A percentile compares a stretch with the other conserved stretches of the same genome.
Evolutionary conservation across 208 protist genomes (phyloP).

Genomic region (Phytomonas sp.): DNA sequence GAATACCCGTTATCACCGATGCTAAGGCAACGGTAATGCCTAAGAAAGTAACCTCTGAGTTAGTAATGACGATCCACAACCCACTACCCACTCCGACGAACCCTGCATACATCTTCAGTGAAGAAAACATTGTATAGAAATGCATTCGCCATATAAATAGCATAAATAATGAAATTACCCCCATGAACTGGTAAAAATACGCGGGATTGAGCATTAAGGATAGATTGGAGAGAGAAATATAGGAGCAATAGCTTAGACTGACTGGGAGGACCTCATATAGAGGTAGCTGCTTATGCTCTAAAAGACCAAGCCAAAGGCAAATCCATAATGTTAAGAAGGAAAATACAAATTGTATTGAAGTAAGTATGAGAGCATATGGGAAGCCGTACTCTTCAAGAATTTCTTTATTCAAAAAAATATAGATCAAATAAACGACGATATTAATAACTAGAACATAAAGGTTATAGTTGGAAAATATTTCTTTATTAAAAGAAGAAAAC

Average conservation of each 20-base stretch:
- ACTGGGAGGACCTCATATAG: slow-evolving; percentile 55
- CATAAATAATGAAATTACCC: slow-evolving; percentile 66
- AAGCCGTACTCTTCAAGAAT: slow-evolving; percentile 56
- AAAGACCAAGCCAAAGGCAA: slow-evolving; percentile 35
- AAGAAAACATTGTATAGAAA: slow-evolving; percentile 48
- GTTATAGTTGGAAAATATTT: neutral
- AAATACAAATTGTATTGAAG: slow-evolving; percentile 60
- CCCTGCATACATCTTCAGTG: slow-evolving; percentile 29
- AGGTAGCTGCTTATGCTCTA: slow-evolving; percentile 40
- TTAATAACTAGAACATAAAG: slow-evolving; percentile 15
- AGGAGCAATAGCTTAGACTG: slow-evolving; percentile 76
- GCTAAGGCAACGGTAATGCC: slow-evolving; percentile 57
- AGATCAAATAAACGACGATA: slow-evolving; percentile 37
- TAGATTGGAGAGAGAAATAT: slow-evolving; percentile 84
- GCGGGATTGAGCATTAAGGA: slow-evolving; percentile 84
- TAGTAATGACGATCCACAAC: slow-evolving; percentile 58
- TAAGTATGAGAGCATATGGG: slow-evolving; percentile 44
- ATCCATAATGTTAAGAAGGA: slow-evolving; percentile 41
- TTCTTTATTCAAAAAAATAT: slow-evolving; percentile 65
- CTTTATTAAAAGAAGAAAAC: neutral
- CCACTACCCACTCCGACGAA: slow-evolving; percentile 57
- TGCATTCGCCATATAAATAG: slow-evolving; percentile 61
- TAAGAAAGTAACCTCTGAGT: slow-evolving; percentile 51
- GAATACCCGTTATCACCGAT: slow-evolving; percentile 62
- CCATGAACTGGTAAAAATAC: slow-evolving; percentile 87